A percentile compares a stretch with the other conserved stretches of the same genome.
These are phyloP conservation scores for Populus hybrid DNA, from an alignment of 441 rosid species.

Conservation along the genomic window DNA sequence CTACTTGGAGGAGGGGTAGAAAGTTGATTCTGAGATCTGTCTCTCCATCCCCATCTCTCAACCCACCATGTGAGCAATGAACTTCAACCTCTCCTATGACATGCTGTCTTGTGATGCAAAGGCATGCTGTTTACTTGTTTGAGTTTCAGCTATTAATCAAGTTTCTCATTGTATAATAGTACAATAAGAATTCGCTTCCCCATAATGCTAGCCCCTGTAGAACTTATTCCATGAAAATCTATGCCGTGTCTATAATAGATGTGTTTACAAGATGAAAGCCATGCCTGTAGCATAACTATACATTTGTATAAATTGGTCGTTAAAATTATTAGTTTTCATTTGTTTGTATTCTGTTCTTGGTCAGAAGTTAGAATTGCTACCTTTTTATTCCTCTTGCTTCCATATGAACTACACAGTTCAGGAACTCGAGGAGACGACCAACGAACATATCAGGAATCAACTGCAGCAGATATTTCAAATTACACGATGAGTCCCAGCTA, in stretches of 20 bases:
- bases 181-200: not conserved
- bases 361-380: not conserved
- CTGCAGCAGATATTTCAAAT: not conserved
- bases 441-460: not conserved
- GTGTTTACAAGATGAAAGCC: not conserved
- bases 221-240: not conserved
- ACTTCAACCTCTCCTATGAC: not conserved
- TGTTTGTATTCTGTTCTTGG: not conserved
- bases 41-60: conserved; percentile 63
- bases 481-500: not conserved
- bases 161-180: conserved; percentile 3
- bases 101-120: not conserved
- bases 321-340: not conserved
- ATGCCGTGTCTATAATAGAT: not conserved
- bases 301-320: not conserved
- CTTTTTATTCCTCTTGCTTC: not conserved
- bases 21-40: conserved; percentile 68
- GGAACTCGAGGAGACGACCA: not conserved
- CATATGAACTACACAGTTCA: not conserved
- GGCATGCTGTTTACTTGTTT: not conserved
- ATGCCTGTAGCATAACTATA: not conserved
- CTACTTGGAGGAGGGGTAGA: conserved; percentile 24
- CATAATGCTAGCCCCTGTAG: not conserved
- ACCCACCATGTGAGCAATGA: conserved; percentile 30
- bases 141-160: not conserved